Percentiles rank a stretch among this genome's conserved stretches.
Conservation (phyloP, 768 basidiomycete species). For the Chalciporus pseudorubinellus region DNA sequence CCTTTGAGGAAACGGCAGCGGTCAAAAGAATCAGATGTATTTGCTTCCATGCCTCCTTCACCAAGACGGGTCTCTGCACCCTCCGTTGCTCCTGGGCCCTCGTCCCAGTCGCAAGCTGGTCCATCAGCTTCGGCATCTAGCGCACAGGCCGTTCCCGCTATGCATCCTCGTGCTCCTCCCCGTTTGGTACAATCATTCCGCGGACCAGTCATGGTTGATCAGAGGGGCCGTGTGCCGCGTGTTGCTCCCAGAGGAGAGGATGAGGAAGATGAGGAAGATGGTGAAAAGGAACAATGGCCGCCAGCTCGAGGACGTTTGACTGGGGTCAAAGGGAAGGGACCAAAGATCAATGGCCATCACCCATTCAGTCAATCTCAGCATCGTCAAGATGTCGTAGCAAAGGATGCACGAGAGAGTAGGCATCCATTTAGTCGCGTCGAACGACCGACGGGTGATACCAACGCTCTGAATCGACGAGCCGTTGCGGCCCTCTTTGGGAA, state of each 20-base stretch:
- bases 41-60: constrained; percentile 18
- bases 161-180: constrained; percentile 18
- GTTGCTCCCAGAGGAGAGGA: not conserved
- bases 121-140: too few species aligned
- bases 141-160: not conserved
- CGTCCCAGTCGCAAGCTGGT: not conserved
- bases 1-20: constrained; percentile 14
- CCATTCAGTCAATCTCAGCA: constrained; percentile 15
- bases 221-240: constrained; percentile 14
- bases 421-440: constrained; percentile 11
- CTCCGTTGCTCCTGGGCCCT: not conserved
- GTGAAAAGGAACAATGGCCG: constrained; percentile 9
- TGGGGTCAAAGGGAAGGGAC: not conserved
- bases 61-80: not conserved
- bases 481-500: constrained; percentile 1
- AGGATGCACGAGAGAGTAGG: not conserved
- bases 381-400: not conserved
- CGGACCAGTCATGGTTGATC: constrained; percentile 20
- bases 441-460: not conserved
- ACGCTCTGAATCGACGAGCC: not conserved
- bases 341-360: constrained; percentile 5
- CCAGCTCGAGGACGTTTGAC: constrained; percentile 9
- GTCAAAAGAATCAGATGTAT: constrained; percentile 10
- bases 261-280: not conserved
- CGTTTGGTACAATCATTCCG: constrained; percentile 18